These are phyloP conservation scores for Zanthoxylum bungeanum DNA, from an alignment of 345 rosid species.

Conservation along the genomic window DNA sequence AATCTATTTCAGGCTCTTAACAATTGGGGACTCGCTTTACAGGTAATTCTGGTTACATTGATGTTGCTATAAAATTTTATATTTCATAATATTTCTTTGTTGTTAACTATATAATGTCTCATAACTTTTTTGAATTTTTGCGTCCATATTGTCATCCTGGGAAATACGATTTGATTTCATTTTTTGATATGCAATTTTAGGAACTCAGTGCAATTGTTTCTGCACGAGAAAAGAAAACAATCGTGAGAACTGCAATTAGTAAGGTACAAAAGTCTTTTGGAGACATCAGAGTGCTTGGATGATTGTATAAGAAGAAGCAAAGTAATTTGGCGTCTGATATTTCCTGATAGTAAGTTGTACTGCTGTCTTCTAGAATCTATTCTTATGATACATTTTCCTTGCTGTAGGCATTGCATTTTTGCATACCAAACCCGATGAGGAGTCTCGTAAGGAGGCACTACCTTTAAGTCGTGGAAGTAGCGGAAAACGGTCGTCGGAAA, in stretches of 20 bases:
- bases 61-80: background rate
- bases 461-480: too few species aligned
- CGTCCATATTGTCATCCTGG: background rate
- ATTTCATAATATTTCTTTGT: constrained; percentile 3
- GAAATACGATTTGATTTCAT: constrained; percentile 4
- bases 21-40: constrained; percentile 98
- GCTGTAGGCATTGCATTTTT: too few species aligned
- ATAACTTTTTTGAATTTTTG: background rate
- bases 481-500: too few species aligned
- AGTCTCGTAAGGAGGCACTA: too few species aligned
- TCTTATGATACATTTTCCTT: too few species aligned
- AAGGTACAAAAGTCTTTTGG: constrained; percentile 60
- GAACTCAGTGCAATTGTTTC: constrained; percentile 98
- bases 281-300: constrained; percentile 26
- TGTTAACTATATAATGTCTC: background rate
- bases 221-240: constrained; percentile 83
- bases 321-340: constrained; percentile 24
- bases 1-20: constrained; percentile 76
- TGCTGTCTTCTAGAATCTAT: constrained; percentile 9
- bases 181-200: constrained; percentile 37
- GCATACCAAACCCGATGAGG: too few species aligned
- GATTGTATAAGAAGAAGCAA: constrained; percentile 25
- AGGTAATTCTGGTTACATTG: constrained; percentile 42
- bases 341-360: constrained; percentile 11
- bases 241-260: constrained; percentile 89